Base-by-base conservation (phyloP, 1,139 yeast genomes). In the Trichomonascaceae sp. region DNA sequence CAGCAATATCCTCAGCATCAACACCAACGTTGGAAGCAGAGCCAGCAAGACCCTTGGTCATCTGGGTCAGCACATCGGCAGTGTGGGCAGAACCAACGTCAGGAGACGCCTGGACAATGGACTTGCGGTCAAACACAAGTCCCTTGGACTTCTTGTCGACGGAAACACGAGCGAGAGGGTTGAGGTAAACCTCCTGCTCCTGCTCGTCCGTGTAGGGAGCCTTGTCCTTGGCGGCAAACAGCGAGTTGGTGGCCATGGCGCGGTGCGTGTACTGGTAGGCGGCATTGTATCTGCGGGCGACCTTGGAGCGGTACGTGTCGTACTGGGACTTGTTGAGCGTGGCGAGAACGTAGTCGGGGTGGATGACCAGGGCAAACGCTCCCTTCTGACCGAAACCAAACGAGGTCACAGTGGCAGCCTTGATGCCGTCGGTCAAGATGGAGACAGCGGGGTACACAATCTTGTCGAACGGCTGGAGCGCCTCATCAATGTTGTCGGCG, bases 341-440 rank as follows among this genome's bases (percentile, higher is more conserved):
- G 43, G 93, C 93, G 56, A 65, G 84, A 63, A 89, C 71, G 72
- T 85, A 89, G 63, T 89, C 96, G 43, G 96, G 81, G 64, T 87
- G 93, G 44, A 89, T 71, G 40, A 77, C 81, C 58, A 89, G 64
- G 34, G 95, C 94, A 62, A 85, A 93, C 38, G 89, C 98, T 65
- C 99, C 99, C 71, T 89, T 89, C 68, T 89, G 99, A 59, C 99
- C 99, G 60, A 89, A 89, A 59, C 99, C 99, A 59, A 89, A 89
- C 5, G 99, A 89, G 9, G 97, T 89, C 35, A 89, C 76, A 28
- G 96, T 82, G 37, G 82, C 94, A 40, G 99, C 99, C 71, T 87
- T 89, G 56, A 89, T 72, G 60, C 98, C 98, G 58, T 85, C 94
- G 35, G 98, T 89, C 65, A 81, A 81, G 52, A 89, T 72, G 27